Conservation (phyloP, 768 basidiomycete genomes). For the Pulveroboletus sp. region DNA sequence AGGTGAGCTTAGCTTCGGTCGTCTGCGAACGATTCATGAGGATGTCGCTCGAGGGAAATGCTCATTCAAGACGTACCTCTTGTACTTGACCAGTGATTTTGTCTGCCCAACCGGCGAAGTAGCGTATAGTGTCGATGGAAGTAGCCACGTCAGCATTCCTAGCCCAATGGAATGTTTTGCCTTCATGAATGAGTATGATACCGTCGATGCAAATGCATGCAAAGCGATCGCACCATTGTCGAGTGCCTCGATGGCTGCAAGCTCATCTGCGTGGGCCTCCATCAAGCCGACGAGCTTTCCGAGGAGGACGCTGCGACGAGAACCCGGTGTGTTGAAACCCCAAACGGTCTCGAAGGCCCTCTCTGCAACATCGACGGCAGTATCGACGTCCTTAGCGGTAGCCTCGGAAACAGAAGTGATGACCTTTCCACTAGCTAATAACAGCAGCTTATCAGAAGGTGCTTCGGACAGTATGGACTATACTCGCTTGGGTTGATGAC, state of each 20-base stretch:
- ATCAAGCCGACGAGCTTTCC: conserved; percentile 61
- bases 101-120: conserved; percentile 90
- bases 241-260: conserved; percentile 70
- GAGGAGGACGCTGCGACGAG: conserved; percentile 50
- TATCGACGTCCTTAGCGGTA: conserved; percentile 66
- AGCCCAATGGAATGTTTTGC: conserved; percentile 51
- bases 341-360: conserved; percentile 59
- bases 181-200: conserved; percentile 22
- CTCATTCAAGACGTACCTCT: conserved; percentile 35
- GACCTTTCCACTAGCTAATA: conserved; percentile 56
- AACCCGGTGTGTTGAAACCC: conserved; percentile 58
- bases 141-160: conserved; percentile 44
- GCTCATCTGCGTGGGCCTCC: conserved; percentile 53
- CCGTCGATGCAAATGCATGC: not conserved
- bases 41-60: not conserved
- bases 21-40: conserved; percentile 22
- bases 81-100: conserved; percentile 75
- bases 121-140: conserved; percentile 44
- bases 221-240: conserved; percentile 47
- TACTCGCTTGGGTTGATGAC: conserved; percentile 53
- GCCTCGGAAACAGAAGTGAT: conserved; percentile 54
- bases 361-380: conserved; percentile 64
- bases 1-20: conserved; percentile 15
- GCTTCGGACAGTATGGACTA: not conserved
- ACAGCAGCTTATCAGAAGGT: not conserved